phyloP scores from a whole-genome alignment of 805 yeast genomes.

The Sugiyamaella boreocaroliniensis region DNA sequence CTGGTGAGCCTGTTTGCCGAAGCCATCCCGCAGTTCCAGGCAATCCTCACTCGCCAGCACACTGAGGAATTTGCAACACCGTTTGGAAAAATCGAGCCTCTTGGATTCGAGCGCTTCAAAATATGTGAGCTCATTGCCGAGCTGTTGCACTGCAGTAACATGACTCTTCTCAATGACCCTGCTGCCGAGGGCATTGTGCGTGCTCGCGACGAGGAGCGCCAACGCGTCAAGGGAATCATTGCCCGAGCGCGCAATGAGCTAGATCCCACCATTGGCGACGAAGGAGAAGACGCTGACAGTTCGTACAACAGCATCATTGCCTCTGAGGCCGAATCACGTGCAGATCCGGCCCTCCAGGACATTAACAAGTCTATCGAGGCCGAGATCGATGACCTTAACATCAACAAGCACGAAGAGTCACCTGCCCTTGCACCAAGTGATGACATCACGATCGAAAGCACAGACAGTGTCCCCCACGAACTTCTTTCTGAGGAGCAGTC shows the following conservation, averaged over 20 bases:
- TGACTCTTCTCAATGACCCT: constrained; percentile 80
- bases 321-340: constrained; percentile 22
- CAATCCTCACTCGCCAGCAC: constrained; percentile 43
- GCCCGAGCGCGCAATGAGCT: constrained; percentile 28
- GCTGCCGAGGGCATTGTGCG: constrained; percentile 60
- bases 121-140: constrained; percentile 92
- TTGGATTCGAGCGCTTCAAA: constrained; percentile 88
- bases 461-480: not conserved
- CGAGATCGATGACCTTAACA: not conserved
- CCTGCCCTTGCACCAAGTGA: not conserved
- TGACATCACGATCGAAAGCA: not conserved
- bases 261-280: constrained; percentile 9
- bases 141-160: constrained; percentile 92
- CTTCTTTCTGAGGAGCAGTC: not conserved
- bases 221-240: constrained; percentile 36
- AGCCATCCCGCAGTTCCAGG: constrained; percentile 62
- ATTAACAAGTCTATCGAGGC: constrained; percentile 12
- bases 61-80: constrained; percentile 47
- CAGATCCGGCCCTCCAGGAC: constrained; percentile 17
- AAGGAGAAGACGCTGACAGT: constrained; percentile 17
- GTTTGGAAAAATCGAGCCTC: constrained; percentile 58
- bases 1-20: constrained; percentile 72
- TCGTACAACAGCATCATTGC: constrained; percentile 2
- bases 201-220: constrained; percentile 64
- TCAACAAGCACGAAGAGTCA: not conserved